Evolutionary conservation across 768 basidiomycete genomes (phyloP).

Genomic region (Rhizopogon salebrosus): DNA sequence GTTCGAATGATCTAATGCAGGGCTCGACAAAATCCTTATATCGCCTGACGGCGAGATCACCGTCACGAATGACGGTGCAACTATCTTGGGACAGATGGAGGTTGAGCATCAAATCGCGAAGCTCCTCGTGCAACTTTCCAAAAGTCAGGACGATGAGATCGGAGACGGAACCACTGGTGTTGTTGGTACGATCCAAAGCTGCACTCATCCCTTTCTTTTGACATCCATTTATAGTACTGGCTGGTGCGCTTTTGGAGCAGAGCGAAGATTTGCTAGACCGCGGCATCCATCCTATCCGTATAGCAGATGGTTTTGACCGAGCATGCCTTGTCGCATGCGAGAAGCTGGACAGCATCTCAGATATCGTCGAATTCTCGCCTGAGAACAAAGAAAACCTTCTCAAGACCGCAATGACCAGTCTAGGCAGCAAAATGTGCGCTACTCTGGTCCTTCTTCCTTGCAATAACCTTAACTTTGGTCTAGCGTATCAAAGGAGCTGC

Average conservation of each 20-base stretch:
- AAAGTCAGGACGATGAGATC: conserved; percentile 99
- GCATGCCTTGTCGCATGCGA: conserved; percentile 89
- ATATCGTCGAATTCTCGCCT: conserved; percentile 80
- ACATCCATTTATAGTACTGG: conserved; percentile 61
- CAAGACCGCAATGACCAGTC: conserved; percentile 92
- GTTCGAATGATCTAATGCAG: conserved; percentile 34
- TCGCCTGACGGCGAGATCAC: conserved; percentile 98
- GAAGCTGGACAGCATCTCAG: conserved; percentile 87
- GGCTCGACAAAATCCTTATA: conserved; percentile 92
- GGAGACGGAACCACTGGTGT: conserved; percentile 99
- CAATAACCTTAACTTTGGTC: conserved; percentile 2
- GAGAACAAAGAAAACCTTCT: conserved; percentile 82
- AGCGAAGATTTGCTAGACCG: conserved; percentile 95
- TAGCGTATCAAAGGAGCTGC: conserved; percentile 95
- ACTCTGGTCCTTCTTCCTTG: neutral
- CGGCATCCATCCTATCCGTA: conserved; percentile 98
- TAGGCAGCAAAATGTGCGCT: conserved; percentile 94
- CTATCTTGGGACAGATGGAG: conserved; percentile 97
- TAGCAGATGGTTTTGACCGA: conserved; percentile 97
- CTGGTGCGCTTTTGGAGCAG: conserved; percentile 94
- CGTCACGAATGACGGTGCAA: conserved; percentile 98
- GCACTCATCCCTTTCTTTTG: conserved; percentile 1
- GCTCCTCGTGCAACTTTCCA: conserved; percentile 91
- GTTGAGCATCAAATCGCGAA: conserved; percentile 99
- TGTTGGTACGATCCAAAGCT: conserved; percentile 64